Evolutionary conservation across 306 rosid species (phyloP), one percentile per base, ranked within the genome.

Genomic region (Parietaria judaica): DNA sequence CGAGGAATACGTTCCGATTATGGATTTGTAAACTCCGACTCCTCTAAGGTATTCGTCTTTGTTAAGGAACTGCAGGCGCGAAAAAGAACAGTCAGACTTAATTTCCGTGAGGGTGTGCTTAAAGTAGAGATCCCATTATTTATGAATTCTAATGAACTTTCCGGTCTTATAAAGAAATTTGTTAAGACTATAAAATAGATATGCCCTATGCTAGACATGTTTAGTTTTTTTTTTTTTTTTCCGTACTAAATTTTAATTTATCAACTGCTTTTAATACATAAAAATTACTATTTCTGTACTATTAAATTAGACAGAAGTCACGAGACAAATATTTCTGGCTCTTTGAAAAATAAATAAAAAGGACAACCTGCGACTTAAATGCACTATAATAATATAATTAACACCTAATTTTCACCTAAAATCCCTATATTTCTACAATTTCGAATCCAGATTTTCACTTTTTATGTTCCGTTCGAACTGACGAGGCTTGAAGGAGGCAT

Each of bases 21-120:
- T 79, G 12, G 88, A 82, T 76, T 79, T 84, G 1, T 88, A 92
- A 17, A 77, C 67, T 14, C 74, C 72, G 9, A 88, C 83, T 63
- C 99, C 96, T 78, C 85, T 92, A 80, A 88, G 77, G 75, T 88
- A 92, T 68, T 77, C 96, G 17, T 75, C 90, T 82, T 79, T 78
- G 84, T 75, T 81, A 45, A 88, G 79, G 79, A 82, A 92, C 99
- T 92, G 83, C 79, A 76, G 59, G 31, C 61, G 53, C 65, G 51
- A 56, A 56, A 58, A 54, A 23, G 31, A 23, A 23, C 31, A 23
- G 31, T 23, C 31, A 23, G 31, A 23, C 31, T 23, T 23, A 23
- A 23, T 23, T 23, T 23, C 31, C 31, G 31, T 23, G 31, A 23
- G 1, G 31, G 31, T 23, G 31, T 23, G 31, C 31, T 23, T 23